These are phyloP conservation scores for Medicago truncatula DNA, from an alignment of 306 rosid species.

Conservation along the genomic window DNA sequence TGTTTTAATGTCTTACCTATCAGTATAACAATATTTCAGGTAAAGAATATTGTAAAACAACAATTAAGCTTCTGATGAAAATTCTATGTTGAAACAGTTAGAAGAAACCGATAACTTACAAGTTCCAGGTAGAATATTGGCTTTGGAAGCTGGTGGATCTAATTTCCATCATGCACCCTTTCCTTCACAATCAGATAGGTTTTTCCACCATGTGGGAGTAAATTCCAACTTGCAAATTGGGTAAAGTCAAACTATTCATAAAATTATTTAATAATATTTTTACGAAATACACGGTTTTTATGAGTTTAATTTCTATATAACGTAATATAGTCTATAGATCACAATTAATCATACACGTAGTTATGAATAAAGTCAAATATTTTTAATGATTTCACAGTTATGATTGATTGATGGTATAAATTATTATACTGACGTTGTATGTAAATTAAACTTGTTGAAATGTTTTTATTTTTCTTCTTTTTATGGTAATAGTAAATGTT, in stretches of 20 bases:
- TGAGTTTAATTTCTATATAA: too few relatives aligned
- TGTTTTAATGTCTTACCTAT: too few relatives aligned
- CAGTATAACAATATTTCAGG: too few relatives aligned
- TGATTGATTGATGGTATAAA: too few relatives aligned
- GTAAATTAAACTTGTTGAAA: too few relatives aligned
- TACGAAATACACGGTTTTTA: neutral
- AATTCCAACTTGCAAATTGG: conserved; percentile 69
- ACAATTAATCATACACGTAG: too few relatives aligned
- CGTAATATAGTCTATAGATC: neutral
- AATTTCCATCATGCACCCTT: conserved; percentile 39
- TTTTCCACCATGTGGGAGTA: conserved; percentile 58
- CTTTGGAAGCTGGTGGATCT: conserved; percentile 31
- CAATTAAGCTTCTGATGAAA: neutral
- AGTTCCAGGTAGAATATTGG: conserved; percentile 38
- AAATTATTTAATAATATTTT: neutral
- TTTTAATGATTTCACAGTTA: too few relatives aligned
- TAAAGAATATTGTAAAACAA: neutral
- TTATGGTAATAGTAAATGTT: neutral
- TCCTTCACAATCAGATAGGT: conserved; percentile 53
- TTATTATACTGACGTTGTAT: too few relatives aligned
- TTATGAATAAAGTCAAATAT: too few relatives aligned
- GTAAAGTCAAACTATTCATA: conserved; percentile 40
- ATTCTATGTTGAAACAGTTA: conserved; percentile 49
- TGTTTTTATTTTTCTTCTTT: too few relatives aligned
- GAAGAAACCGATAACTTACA: conserved; percentile 59